Conservation (phyloP, 768 basidiomycete genomes). For the Pholiota microspora region DNA sequence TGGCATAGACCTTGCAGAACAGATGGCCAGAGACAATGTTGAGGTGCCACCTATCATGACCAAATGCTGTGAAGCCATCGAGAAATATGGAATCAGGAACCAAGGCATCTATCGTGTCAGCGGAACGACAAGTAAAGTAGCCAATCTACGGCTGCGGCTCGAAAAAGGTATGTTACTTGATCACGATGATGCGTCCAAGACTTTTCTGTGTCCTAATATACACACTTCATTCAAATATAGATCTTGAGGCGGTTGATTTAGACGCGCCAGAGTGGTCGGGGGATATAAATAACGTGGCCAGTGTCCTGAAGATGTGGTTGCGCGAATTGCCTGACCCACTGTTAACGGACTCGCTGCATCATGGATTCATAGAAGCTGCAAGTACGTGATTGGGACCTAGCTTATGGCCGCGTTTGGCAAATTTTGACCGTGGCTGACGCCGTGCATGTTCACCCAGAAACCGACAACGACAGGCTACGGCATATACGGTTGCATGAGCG, state of each 20-base stretch:
- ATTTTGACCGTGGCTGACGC: slow-evolving; percentile 7
- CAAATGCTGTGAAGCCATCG: slow-evolving; percentile 90
- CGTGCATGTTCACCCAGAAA: slow-evolving; percentile 43
- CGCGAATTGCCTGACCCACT: slow-evolving; percentile 94
- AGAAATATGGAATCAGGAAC: slow-evolving; percentile 78
- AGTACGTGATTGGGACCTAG: slow-evolving; percentile 50
- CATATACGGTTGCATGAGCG: slow-evolving; percentile 96
- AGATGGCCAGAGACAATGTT: slow-evolving; percentile 87
- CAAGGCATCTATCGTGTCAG: slow-evolving; percentile 95
- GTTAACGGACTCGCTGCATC: slow-evolving; percentile 78
- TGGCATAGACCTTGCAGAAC: slow-evolving; percentile 88
- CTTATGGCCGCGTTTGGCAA: slow-evolving; percentile 3
- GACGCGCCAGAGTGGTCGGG: slow-evolving; percentile 87
- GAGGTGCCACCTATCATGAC: slow-evolving; percentile 87
- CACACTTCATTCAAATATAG: slow-evolving; percentile 30
- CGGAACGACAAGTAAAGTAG: slow-evolving; percentile 86
- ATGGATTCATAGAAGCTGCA: slow-evolving; percentile 93
- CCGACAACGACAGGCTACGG: slow-evolving; percentile 91
- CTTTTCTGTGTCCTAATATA: neutral
- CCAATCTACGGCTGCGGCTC: slow-evolving; percentile 74
- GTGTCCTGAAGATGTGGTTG: slow-evolving; percentile 93
- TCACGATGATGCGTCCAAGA: neutral
- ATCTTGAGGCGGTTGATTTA: slow-evolving; percentile 85
- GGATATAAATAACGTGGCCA: slow-evolving; percentile 96
- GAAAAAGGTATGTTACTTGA: slow-evolving; percentile 67